phyloP scores from a whole-genome alignment of 2,329 filamentous ascomycete species.

The Fusarium secorum region DNA sequence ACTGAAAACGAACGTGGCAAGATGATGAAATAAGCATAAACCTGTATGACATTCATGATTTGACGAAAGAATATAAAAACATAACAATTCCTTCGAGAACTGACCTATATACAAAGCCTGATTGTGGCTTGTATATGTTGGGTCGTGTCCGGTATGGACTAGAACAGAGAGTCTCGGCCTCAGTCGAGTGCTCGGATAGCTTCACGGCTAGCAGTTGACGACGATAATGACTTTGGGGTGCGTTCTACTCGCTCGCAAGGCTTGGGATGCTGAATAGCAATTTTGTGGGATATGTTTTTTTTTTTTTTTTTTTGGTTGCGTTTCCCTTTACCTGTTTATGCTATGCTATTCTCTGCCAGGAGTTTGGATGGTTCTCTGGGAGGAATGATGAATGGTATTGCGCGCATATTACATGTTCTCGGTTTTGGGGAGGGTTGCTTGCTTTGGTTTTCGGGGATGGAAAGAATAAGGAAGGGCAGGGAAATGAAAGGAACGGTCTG shows the following conservation, averaged over 20 bases:
- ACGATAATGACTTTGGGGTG: conserved; percentile 44
- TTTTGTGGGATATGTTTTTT: conserved; percentile 23
- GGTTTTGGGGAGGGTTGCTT: conserved; percentile 5
- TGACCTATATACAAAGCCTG: conserved; percentile 14
- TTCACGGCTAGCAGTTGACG: conserved; percentile 45
- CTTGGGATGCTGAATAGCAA: conserved; percentile 36
- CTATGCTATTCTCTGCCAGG: conserved; percentile 39
- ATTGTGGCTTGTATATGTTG: conserved; percentile 20
- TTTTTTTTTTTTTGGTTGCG: conserved; percentile 30
- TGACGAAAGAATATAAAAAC: conserved; percentile 39
- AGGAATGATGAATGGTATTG: conserved; percentile 25
- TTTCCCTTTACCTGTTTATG: conserved; percentile 10
- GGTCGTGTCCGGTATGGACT: conserved; percentile 34
- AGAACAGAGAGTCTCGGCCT: conserved; percentile 35
- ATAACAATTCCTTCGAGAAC: conserved; percentile 24
- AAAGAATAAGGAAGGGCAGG: neutral
- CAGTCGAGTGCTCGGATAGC: conserved; percentile 32
- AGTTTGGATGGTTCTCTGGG: conserved; percentile 41
- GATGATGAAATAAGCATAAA: conserved; percentile 37
- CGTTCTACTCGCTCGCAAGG: conserved; percentile 29
- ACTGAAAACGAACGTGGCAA: conserved; percentile 15
- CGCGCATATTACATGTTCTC: conserved; percentile 12
- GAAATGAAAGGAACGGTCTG: conserved; percentile 18
- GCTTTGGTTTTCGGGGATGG: conserved; percentile 12
- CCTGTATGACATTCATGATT: conserved; percentile 40